These are phyloP conservation scores for Nicotiana noctiflora DNA, from an alignment of 257 asterid species.

Conservation along the genomic window DNA sequence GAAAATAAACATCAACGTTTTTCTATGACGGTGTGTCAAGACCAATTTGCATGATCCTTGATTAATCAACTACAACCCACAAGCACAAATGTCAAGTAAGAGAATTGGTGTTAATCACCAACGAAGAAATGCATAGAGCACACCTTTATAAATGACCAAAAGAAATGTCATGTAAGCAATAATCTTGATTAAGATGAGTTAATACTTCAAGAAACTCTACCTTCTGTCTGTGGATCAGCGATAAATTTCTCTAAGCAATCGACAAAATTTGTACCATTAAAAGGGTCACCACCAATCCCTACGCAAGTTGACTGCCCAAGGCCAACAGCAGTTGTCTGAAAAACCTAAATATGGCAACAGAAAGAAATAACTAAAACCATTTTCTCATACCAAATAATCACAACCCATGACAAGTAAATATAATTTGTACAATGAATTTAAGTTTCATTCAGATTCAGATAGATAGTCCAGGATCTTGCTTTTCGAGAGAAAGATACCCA, in stretches of 20 bases:
- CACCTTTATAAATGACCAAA: background rate
- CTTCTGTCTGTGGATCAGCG: conserved; percentile 95
- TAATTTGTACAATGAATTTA: background rate
- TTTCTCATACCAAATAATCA: background rate
- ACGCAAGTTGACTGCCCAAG: conserved; percentile 97
- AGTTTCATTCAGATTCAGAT: background rate
- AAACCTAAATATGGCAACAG: conserved; percentile 45
- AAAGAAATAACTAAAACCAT: conserved; percentile 1
- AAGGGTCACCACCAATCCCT: conserved; percentile 98
- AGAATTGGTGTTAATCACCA: background rate
- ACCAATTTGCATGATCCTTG: background rate
- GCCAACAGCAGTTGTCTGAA: conserved; percentile 98
- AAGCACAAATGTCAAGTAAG: background rate
- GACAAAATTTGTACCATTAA: conserved; percentile 95
- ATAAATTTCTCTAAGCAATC: conserved; percentile 87
- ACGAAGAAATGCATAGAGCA: background rate
- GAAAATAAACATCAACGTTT: background rate
- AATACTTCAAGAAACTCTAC: conserved; percentile 29
- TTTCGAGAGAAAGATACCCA: background rate
- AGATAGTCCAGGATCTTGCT: background rate
- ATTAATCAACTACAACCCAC: background rate
- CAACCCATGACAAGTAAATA: background rate
- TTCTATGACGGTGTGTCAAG: background rate
- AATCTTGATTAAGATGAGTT: background rate
- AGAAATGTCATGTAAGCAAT: background rate